Evolutionary conservation across 2,329 filamentous ascomycete species (phyloP), one percentile per base, ranked within the genome.

Genomic region (Epichloe sp.): DNA sequence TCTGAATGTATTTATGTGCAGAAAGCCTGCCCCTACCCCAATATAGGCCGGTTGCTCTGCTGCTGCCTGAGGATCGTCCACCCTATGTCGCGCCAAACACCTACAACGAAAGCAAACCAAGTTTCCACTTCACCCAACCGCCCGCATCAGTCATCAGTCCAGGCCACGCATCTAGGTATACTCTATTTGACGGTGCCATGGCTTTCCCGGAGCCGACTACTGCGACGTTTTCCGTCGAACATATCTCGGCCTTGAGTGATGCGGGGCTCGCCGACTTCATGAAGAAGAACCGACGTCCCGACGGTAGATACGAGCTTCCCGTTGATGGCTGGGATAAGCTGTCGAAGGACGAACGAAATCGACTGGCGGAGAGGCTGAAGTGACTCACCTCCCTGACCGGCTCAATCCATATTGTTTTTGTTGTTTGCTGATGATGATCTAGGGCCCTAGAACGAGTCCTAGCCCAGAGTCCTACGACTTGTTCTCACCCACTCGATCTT

Each of bases 181-280:
- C 21, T 21, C 21, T 21, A 21, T 21, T 21, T 21, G 21, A 21
- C 21, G 21, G 4, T 21, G 21, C 21, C 21, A 21, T 21, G 21
- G 21, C 21, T 21, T 21, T 21, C 21, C 21, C 21, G 21, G 21
- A 21, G 4, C 21, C 21, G 21, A 21, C 21, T 21, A 21, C 21
- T 21, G 21, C 21, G 21, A 21, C 21, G 3, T 21, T 21, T 21
- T 21, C 21, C 21, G 21, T 21, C 21, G 21, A 21, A 3, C 21
- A 21, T 21, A 21, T 21, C 21, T 21, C 21, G 21, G 26, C 45
- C 12, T 42, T 58, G 41, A 50, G 42, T 47, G 53, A 59, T 50
- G 48, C 44, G n/a, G 41, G 57, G 44, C 53, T 58, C 12, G 41
- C 7, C 46, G 7, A 54, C 19, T 56, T 56, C 41, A 56, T 58